Conservation (phyloP, 2,329 filamentous ascomycete species). For the Aschersonia sp. region DNA sequence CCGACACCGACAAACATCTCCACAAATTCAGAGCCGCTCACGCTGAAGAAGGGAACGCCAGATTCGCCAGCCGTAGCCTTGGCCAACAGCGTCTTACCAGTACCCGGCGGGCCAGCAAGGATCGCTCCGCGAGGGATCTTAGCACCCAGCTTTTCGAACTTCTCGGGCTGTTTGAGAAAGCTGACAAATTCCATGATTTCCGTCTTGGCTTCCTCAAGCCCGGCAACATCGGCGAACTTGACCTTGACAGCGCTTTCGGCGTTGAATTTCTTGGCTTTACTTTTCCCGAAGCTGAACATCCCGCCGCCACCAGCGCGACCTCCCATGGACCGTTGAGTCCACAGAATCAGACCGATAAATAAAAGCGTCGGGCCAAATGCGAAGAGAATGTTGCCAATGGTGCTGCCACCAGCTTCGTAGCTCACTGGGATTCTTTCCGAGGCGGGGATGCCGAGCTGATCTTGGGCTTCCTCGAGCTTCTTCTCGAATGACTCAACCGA, state of each 20-base stretch:
- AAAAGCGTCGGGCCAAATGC: conserved; percentile 76
- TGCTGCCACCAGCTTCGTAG: conserved; percentile 65
- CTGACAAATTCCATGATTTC: conserved; percentile 99
- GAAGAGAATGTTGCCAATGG: conserved; percentile 58
- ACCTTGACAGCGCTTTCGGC: conserved; percentile 93
- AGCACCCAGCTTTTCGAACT: conserved; percentile 85
- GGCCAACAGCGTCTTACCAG: conserved; percentile 91
- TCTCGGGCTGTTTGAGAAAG: conserved; percentile 85
- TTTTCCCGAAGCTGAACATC: conserved; percentile 93
- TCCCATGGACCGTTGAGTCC: conserved; percentile 60
- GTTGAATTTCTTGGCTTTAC: conserved; percentile 92
- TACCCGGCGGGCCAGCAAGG: conserved; percentile 91
- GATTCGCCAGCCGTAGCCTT: conserved; percentile 98
- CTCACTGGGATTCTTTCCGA: conserved; percentile 87
- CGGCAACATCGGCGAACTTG: conserved; percentile 92
- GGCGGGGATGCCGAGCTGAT: conserved; percentile 70
- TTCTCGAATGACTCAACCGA: conserved; percentile 88
- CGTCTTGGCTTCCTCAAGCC: conserved; percentile 93
- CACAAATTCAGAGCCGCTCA: conserved; percentile 96
- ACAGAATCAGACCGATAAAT: conserved; percentile 71
- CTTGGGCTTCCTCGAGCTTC: conserved; percentile 74
- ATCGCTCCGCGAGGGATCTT: conserved; percentile 97
- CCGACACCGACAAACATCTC: conserved; percentile 99
- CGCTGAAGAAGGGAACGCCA: conserved; percentile 92
- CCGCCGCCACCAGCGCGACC: conserved; percentile 53